Evolutionary conservation across 306 rosid species (phyloP).

Genomic region (Lathyrus aphaca): DNA sequence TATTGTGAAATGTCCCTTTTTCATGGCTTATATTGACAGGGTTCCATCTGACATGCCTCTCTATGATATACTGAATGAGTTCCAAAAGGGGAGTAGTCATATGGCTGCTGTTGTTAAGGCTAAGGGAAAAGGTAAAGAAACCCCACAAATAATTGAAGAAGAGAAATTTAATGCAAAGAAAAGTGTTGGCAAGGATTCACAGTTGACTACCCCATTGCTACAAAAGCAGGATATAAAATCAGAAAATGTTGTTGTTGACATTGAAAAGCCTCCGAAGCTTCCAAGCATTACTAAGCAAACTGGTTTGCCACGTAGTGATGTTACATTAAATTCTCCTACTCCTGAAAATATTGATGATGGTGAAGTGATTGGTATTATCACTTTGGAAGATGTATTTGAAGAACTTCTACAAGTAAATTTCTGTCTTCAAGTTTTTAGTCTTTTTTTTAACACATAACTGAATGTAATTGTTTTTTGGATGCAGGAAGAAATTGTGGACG

Average conservation of each 20-base stretch:
- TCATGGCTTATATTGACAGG: conserved; percentile 53
- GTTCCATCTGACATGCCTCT: conserved; percentile 99
- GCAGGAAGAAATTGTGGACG: conserved; percentile 99
- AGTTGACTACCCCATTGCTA: conserved; percentile 74
- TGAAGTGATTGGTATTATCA: conserved; percentile 94
- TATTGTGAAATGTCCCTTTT: conserved; percentile 32
- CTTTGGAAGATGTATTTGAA: conserved; percentile 97
- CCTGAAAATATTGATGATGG: conserved; percentile 83
- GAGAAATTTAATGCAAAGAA: conserved; percentile 53
- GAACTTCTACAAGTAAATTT: conserved; percentile 89
- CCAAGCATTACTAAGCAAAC: conserved; percentile 42
- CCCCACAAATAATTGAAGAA: conserved; percentile 53
- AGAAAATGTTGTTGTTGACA: conserved; percentile 65
- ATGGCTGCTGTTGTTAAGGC: conserved; percentile 96
- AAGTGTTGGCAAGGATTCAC: conserved; percentile 43
- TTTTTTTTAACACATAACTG: not conserved
- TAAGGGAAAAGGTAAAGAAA: conserved; percentile 60
- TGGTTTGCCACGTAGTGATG: conserved; percentile 42
- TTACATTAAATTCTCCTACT: conserved; percentile 44
- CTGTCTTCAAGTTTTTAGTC: conserved; percentile 28
- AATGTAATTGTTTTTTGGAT: conserved; percentile 28
- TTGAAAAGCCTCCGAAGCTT: conserved; percentile 62
- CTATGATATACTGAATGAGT: conserved; percentile 93
- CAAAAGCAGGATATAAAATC: conserved; percentile 52
- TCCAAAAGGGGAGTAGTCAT: conserved; percentile 99